Evolutionary conservation across 2,329 filamentous ascomycete genomes (phyloP), one percentile per base, ranked within the genome.

Genomic region (Podosphaera fusca): DNA sequence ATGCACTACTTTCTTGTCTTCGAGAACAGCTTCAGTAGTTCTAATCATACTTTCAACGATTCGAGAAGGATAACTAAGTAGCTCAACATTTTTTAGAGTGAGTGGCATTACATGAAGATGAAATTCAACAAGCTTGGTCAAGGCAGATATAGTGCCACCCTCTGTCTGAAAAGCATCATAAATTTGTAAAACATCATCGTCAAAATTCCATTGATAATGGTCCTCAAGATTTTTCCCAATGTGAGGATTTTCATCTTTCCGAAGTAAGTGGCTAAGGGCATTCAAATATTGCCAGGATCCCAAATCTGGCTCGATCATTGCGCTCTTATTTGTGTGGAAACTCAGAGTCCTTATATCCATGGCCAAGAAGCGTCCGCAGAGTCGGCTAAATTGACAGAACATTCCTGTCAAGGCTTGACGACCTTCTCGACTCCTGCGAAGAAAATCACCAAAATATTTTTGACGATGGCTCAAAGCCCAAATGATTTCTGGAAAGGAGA

Each of bases 361-460:
- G 12, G 68, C 64, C 56, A 80, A 67, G 58, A 81, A 75, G 59
- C 71, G 72, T 10, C 73, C 75, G 1, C 77, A 69, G 50, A 82
- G 64, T 58, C 67, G 71, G n/a, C 75, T 71, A 59, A 66, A 68
- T 56, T 64, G 61, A 29, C 33, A 58, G n/a, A 69, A 61, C 56
- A 69, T 61, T 1, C 66, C 63, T 4, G 61, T 57, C 29, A 69
- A 50, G 3, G 63, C 60, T 42, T 57, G 58, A 5, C 63, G 62
- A 40, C 61, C 61, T 1, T 60, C 57, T 47, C 58, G 50, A 51
- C 53, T 59, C 36, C 60, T 60, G n/a, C 61, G 53, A 30, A 68
- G 61, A 58, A 67, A 67, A 2, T 60, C 50, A 30, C 67, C 64
- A 60, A 67, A 68, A 57, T 65, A 68, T 49, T 69, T 76, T 75